A percentile compares a stretch with the other conserved stretches of the same genome.
Evolutionary conservation across 2,329 filamentous ascomycete species (phyloP).

Genomic region (Catunica adiposa): DNA sequence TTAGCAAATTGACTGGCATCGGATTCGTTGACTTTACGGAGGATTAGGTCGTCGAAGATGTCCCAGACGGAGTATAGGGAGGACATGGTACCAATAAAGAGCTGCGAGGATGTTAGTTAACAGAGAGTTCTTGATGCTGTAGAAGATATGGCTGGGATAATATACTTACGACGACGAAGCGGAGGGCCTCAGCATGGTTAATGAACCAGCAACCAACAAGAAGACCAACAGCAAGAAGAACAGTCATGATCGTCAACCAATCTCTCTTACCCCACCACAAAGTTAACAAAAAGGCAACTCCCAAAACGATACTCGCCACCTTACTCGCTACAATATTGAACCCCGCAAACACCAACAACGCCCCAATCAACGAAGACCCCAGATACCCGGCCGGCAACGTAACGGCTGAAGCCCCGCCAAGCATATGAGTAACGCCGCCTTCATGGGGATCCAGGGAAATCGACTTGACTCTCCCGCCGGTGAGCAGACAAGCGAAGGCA

Average conservation of each 20-base stretch:
- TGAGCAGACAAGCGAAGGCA: slow-evolving; percentile 54
- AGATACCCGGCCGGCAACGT: slow-evolving; percentile 66
- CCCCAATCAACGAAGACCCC: slow-evolving; percentile 60
- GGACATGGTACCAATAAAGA: slow-evolving; percentile 73
- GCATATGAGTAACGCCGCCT: slow-evolving; percentile 64
- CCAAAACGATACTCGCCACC: slow-evolving; percentile 57
- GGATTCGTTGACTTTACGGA: slow-evolving; percentile 64
- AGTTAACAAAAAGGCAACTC: slow-evolving; percentile 59
- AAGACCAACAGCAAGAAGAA: slow-evolving; percentile 53
- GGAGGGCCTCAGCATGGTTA: slow-evolving; percentile 52
- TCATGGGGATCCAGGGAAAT: slow-evolving; percentile 43
- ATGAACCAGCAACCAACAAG: slow-evolving; percentile 68
- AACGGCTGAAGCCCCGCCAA: slow-evolving; percentile 51
- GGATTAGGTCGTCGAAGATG: slow-evolving; percentile 67
- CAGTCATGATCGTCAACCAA: slow-evolving; percentile 58
- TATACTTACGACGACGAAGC: slow-evolving; percentile 47
- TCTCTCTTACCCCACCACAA: slow-evolving; percentile 68
- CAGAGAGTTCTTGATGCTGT: background rate
- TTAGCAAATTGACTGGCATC: slow-evolving; percentile 67
- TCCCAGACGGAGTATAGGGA: slow-evolving; percentile 71
- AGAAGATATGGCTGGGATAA: slow-evolving; percentile 12
- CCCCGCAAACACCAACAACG: slow-evolving; percentile 60
- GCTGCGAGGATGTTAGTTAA: slow-evolving; percentile 20
- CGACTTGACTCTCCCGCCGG: slow-evolving; percentile 56
- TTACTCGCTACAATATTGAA: slow-evolving; percentile 72